A percentile compares a stretch with the other conserved stretches of the same genome.
These are phyloP conservation scores for Colletotrichum sp. DNA, from an alignment of 2,329 filamentous ascomycete species.

Conservation along the genomic window DNA sequence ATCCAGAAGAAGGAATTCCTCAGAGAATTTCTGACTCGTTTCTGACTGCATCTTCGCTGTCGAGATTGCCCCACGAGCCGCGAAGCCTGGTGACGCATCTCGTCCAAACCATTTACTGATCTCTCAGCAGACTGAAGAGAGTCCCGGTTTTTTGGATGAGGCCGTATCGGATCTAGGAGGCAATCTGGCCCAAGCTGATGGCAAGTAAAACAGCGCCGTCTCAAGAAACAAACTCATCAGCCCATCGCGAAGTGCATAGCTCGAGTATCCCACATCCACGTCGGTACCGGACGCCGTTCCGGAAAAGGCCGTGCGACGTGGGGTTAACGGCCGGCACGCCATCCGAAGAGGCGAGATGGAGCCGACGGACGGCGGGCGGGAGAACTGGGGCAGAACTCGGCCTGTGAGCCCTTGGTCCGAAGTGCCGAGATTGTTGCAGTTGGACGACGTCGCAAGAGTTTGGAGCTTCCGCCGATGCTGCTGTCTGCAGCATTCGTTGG, in stretches of 20 bases:
- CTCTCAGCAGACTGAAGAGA: neutral
- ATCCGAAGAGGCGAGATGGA: neutral
- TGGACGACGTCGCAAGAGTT: neutral
- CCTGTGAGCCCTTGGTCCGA: neutral
- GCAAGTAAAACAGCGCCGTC: neutral
- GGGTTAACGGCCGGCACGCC: neutral
- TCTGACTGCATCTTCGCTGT: neutral
- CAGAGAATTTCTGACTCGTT: neutral
- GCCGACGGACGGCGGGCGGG: neutral
- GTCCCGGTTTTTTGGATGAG: neutral
- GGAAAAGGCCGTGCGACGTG: neutral
- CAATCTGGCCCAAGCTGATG: neutral
- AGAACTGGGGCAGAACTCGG: neutral
- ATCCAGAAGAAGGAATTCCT: neutral
- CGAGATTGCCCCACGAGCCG: neutral
- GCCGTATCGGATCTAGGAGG: neutral
- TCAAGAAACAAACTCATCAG: neutral
- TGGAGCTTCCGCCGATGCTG: neutral
- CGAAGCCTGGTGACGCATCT: neutral
- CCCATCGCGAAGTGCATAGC: neutral
- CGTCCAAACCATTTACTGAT: neutral
- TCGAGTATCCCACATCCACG: neutral
- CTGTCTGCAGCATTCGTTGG: neutral
- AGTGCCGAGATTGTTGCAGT: neutral
- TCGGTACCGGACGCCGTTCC: neutral